Percentiles rank a stretch among this genome's conserved stretches.
phyloP scores from a whole-genome alignment of 2,329 filamentous ascomycete genomes.

The Diaporthe sp. region DNA sequence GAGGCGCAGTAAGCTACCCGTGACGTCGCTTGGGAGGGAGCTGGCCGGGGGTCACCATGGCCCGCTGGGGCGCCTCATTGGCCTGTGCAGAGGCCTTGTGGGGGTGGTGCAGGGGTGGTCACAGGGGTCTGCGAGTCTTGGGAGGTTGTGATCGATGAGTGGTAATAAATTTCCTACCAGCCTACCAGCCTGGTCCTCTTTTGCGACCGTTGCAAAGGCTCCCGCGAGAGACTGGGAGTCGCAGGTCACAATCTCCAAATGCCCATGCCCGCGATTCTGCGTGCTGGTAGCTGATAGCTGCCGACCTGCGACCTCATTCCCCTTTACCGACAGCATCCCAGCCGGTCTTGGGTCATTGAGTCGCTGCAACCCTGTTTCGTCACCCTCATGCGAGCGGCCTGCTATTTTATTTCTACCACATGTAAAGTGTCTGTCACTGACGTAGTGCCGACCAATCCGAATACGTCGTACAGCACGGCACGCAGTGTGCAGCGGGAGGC shows the following conservation, averaged over 20 bases:
- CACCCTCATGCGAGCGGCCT: constrained; percentile 31
- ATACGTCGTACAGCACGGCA: not conserved
- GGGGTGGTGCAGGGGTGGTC: not conserved
- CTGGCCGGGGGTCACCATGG: constrained; percentile 21
- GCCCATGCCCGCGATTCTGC: constrained; percentile 6
- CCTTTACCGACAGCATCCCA: constrained; percentile 7
- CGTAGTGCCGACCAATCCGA: constrained; percentile 19
- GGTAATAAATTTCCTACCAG: constrained; percentile 22
- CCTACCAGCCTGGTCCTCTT: not conserved
- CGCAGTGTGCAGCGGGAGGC: not conserved
- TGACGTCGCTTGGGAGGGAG: constrained; percentile 32
- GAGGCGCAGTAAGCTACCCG: constrained; percentile 40
- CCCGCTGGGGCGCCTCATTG: constrained; percentile 9
- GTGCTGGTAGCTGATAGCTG: constrained; percentile 7
- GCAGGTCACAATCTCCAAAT: constrained; percentile 13
- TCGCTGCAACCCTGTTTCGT: constrained; percentile 30
- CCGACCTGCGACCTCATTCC: constrained; percentile 12
- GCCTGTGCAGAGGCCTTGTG: constrained; percentile 29
- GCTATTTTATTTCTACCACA: constrained; percentile 26
- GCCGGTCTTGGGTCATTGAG: constrained; percentile 1
- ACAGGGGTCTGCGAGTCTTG: not conserved
- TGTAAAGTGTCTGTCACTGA: constrained; percentile 15
- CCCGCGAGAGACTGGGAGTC: not conserved
- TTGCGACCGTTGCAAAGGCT: constrained; percentile 11
- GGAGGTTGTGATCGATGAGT: constrained; percentile 25